These are phyloP conservation scores for Nepenthes alata DNA, from an alignment of 179 eudicot species.

Conservation along the genomic window DNA sequence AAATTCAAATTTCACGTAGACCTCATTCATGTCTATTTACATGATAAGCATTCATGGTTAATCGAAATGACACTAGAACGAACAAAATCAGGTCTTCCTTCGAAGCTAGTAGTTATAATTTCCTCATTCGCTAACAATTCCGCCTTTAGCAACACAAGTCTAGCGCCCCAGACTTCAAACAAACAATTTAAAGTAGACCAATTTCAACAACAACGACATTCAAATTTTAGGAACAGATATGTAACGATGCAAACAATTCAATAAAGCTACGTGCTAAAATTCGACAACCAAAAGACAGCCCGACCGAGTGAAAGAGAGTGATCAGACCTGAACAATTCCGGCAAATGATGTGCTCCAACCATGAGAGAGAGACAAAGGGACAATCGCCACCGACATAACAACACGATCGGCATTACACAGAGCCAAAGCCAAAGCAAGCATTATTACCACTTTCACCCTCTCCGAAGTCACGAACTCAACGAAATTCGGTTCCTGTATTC, in stretches of 20 bases:
- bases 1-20: not conserved
- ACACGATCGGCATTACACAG: constrained; percentile 81
- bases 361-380: constrained; percentile 57
- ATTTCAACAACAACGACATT: not conserved
- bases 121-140: too few relatives aligned
- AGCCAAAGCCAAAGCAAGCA: constrained; percentile 64
- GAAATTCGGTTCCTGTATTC: constrained; percentile 12
- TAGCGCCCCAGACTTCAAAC: not conserved
- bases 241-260: too few relatives aligned
- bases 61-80: not conserved
- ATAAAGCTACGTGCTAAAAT: not conserved
- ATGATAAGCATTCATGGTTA: too few relatives aligned
- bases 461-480: constrained; percentile 83
- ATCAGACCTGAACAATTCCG: constrained; percentile 79
- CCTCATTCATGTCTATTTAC: too few relatives aligned
- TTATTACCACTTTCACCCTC: constrained; percentile 85
- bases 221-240: not conserved
- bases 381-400: constrained; percentile 90
- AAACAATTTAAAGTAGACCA: not conserved
- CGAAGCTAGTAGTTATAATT: not conserved
- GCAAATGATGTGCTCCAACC: constrained; percentile 78
- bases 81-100: not conserved
- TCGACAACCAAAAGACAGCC: not conserved
- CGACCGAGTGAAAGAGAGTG: not conserved
- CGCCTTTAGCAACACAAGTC: too few relatives aligned